Percentiles rank a stretch among this genome's conserved stretches.
phyloP scores from a whole-genome alignment of 208 protist species.

The Trypanosoma theileri region DNA sequence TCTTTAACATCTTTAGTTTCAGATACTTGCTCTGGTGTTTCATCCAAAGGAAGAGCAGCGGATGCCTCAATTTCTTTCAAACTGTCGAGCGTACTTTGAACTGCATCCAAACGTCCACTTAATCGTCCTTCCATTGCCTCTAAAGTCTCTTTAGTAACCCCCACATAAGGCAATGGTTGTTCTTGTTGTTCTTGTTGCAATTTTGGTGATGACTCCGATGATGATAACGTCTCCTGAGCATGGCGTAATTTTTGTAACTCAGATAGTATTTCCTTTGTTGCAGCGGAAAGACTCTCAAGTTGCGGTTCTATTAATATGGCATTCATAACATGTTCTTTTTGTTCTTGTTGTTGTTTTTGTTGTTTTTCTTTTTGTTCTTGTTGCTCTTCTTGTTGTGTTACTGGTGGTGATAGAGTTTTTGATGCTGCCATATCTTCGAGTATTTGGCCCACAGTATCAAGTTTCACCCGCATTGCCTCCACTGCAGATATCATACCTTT shows the following conservation, averaged over 20 bases:
- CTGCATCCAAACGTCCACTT: constrained; percentile 10
- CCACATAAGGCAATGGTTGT: not conserved
- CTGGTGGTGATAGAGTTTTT: not conserved
- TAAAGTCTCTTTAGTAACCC: constrained; percentile 2
- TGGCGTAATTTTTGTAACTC: constrained; percentile 16
- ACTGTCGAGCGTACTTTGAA: constrained; percentile 13
- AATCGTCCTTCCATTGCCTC: constrained; percentile 21
- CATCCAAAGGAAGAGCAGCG: not conserved
- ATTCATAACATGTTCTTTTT: not conserved
- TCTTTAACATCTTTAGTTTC: constrained; percentile 26
- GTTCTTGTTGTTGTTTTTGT: not conserved
- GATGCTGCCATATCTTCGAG: constrained; percentile 11
- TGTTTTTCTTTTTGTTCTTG: not conserved
- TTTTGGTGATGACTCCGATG: not conserved
- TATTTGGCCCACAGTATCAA: constrained; percentile 14
- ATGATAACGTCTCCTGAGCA: not conserved
- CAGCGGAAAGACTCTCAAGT: constrained; percentile 16
- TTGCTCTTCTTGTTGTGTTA: not conserved
- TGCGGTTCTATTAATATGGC: not conserved
- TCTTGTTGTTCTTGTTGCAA: not conserved
- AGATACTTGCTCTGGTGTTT: not conserved
- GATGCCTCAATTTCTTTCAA: not conserved
- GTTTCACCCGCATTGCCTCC: constrained; percentile 21
- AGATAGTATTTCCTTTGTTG: constrained; percentile 21
- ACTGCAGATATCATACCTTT: constrained; percentile 11